These are phyloP conservation scores for Tetrahymena malaccensis DNA, from an alignment of 73 alveolate species.

Conservation along the genomic window DNA sequence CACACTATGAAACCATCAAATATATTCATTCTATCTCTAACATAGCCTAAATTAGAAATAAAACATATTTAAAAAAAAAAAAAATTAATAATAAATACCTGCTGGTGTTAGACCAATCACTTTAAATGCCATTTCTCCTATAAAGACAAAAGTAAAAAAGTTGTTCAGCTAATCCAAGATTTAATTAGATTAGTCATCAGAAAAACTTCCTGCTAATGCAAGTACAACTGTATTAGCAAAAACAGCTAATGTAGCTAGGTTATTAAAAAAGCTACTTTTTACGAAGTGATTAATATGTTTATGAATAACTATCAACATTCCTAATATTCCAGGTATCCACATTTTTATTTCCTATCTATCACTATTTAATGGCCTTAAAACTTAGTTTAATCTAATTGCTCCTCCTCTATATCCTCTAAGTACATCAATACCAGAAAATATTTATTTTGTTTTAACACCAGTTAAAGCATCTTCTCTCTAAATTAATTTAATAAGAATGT, in stretches of 20 bases:
- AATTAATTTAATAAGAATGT: not conserved
- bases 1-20: constrained; percentile 87
- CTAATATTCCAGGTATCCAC: not conserved
- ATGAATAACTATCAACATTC: not conserved
- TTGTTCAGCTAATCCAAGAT: constrained; percentile 58
- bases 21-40: constrained; percentile 86
- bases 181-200: constrained; percentile 46
- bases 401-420: not conserved
- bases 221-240: constrained; percentile 73
- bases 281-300: not conserved
- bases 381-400: not conserved
- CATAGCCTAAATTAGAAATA: constrained; percentile 45
- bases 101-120: constrained; percentile 83
- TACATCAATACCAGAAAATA: not conserved
- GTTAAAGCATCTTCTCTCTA: not conserved
- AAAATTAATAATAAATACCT: no score
- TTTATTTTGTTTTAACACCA: not conserved
- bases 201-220: constrained; percentile 79
- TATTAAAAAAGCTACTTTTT: not conserved
- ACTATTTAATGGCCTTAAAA: not conserved
- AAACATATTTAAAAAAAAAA: no score
- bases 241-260: constrained; percentile 43
- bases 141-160: constrained; percentile 76
- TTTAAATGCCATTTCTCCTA: constrained; percentile 84
- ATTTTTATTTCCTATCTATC: not conserved